Base-by-base conservation (phyloP, 805 yeast species). In the Yarrowia sp. region DNA sequence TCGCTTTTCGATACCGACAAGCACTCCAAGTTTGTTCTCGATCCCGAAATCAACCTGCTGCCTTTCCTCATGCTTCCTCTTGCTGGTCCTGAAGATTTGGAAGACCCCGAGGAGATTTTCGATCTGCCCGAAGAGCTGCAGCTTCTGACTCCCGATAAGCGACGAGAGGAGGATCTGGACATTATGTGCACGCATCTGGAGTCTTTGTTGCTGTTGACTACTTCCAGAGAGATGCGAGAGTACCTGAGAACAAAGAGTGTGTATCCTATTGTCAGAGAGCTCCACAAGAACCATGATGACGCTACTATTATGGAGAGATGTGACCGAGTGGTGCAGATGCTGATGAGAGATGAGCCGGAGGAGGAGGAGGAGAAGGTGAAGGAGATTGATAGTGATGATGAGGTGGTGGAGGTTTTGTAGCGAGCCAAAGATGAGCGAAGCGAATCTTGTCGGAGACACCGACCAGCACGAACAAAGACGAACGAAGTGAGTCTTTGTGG, bases 111-210 rank as follows among this genome's bases (percentile, higher is more conserved):
- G 42, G 98, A 95, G 72, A 84, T 88, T 80, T 87, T 90, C 71
- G 86, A 87, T 61, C 82, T 95, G 69, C 98, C 98, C 1, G 96
- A 90, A 32, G 96, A 90, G 72, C 83, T 93, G 57, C 96, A 90
- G 75, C 80, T 89, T 48, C 78, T 91, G 50, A 88, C 89, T 9
- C 85, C 84, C 32, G 92, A 89, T 67, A 90, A 91, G 74, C 72
- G 79, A 69, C 83, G 95, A 69, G 99, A 95, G 71, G 88, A 92
- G 4, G 78, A 85, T 14, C 77, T 78, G 17, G 86, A 85, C 10
- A 84, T 92, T 64, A 79, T 76, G 65, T 81, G 85, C 50, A 84
- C 85, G 2, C 96, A 90, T 71, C 79, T 95, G 67, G 98, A 95
- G 75, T 83, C 91, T 66, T 76, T 93, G 48, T 78, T 95, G 65